Conservation (phyloP, 176 grass and related monocot species). For the Paspalum vaginatum region DNA sequence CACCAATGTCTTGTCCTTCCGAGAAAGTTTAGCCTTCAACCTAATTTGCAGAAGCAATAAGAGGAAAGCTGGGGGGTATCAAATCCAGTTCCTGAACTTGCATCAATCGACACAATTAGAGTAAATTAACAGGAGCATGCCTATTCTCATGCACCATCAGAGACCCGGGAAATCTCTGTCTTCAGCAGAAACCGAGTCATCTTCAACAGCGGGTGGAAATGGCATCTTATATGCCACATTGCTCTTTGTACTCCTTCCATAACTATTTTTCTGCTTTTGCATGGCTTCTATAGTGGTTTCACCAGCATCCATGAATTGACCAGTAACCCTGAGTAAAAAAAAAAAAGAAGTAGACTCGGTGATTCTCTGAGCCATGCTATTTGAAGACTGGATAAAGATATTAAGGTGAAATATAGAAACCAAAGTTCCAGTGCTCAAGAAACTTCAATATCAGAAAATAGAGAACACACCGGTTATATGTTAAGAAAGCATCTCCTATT, state of each 20-base stretch:
- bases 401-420: not conserved
- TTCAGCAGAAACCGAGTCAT: not conserved
- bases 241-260: not conserved
- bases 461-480: conserved; percentile 76
- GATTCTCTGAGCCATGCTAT: not conserved
- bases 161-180: not conserved
- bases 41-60: not conserved
- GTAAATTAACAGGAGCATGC: conserved; percentile 21
- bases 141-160: not conserved
- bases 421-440: not conserved
- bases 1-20: conserved; percentile 25
- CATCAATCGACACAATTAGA: not conserved
- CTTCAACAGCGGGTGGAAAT: not conserved
- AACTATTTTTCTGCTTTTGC: not conserved
- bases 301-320: conserved; percentile 61
- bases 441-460: not conserved
- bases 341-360: not conserved
- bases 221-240: not conserved
- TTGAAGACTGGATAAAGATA: not conserved
- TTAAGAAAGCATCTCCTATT: conserved; percentile 84
- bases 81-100: not conserved
- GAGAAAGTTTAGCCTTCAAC: conserved; percentile 11
- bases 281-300: not conserved
- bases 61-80: not conserved
- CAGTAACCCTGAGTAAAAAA: conserved; percentile 59